These are phyloP conservation scores for Arachnopeziza araneosa DNA, from an alignment of 2,329 filamentous ascomycete genomes.

Conservation along the genomic window DNA sequence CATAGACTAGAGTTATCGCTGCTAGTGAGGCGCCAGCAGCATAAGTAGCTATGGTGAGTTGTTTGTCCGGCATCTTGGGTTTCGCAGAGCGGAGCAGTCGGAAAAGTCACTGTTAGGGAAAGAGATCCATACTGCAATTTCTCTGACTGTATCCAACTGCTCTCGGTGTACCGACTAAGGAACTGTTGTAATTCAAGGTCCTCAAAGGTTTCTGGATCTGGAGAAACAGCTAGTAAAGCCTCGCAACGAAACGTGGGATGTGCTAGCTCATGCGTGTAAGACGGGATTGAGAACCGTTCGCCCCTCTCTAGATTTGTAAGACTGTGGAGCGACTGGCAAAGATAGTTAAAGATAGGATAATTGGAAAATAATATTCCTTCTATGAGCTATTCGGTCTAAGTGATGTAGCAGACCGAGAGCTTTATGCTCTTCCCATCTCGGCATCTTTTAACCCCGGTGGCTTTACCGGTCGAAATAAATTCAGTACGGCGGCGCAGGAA, in stretches of 20 bases:
- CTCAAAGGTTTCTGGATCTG: not conserved
- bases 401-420: not conserved
- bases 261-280: conserved; percentile 3
- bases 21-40: conserved; percentile 93
- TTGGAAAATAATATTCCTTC: not conserved
- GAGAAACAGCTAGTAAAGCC: not conserved
- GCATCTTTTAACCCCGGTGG: not conserved
- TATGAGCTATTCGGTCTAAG: not conserved
- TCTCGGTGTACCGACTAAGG: not conserved
- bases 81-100: not conserved
- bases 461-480: not conserved
- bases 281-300: not conserved
- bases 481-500: no score
- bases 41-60: conserved; percentile 80
- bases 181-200: not conserved
- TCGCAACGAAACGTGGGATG: not conserved
- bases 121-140: not conserved
- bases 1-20: conserved; percentile 90
- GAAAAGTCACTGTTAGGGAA: not conserved
- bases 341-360: not conserved
- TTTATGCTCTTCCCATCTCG: not conserved
- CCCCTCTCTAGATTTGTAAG: not conserved
- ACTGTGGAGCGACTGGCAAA: not conserved
- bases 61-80: conserved; percentile 69
- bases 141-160: not conserved